These are phyloP conservation scores for Achaetomium macrosporum DNA, from an alignment of 2,329 filamentous ascomycete species.

Conservation along the genomic window DNA sequence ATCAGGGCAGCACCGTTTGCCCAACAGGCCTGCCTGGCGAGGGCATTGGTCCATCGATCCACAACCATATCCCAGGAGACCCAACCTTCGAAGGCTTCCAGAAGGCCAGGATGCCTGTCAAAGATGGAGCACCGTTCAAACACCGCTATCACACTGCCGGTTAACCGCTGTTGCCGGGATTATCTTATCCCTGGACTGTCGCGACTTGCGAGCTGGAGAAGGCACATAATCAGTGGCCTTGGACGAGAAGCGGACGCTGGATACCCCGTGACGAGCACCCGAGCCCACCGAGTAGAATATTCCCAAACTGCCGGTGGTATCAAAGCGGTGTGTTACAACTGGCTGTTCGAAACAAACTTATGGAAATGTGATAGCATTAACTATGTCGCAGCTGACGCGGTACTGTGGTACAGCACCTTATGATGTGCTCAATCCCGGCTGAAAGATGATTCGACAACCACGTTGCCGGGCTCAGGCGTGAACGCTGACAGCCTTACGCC, in stretches of 20 bases:
- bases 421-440: neutral
- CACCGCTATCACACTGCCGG: conserved; percentile 12
- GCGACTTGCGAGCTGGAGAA: too few relatives aligned
- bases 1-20: conserved; percentile 1
- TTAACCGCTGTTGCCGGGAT: neutral
- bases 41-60: neutral
- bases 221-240: too few relatives aligned
- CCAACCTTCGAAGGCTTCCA: conserved; percentile 12
- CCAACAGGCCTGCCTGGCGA: neutral
- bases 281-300: neutral
- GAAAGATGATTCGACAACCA: conserved; percentile 5
- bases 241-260: too few relatives aligned
- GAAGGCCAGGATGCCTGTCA: conserved; percentile 9
- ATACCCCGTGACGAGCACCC: too few relatives aligned
- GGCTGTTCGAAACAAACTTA: too few relatives aligned
- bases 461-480: conserved; percentile 3
- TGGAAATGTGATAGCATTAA: too few relatives aligned
- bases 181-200: neutral
- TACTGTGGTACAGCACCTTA: neutral
- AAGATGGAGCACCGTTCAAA: neutral
- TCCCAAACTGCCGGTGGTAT: neutral
- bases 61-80: conserved; percentile 3
- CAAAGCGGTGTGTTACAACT: neutral
- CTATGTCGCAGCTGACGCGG: neutral
- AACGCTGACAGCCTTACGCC: conserved; percentile 9